phyloP scores from a whole-genome alignment of 2,329 filamentous ascomycete species.

The Purpureocillium takamizusanense region DNA sequence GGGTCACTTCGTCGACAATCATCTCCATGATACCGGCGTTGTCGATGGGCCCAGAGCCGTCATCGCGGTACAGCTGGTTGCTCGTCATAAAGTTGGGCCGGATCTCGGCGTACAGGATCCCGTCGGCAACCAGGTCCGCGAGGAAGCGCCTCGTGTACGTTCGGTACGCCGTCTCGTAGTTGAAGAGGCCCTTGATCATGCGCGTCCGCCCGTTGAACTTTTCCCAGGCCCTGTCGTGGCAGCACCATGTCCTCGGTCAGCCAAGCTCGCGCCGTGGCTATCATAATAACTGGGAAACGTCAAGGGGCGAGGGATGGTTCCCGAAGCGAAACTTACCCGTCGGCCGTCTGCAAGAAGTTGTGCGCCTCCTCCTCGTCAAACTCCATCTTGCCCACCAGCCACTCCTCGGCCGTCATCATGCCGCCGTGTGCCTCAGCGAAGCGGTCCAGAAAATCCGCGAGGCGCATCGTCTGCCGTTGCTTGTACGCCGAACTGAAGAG shows the following conservation, averaged over 20 bases:
- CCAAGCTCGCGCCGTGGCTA: no score
- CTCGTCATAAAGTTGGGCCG: constrained; percentile 58
- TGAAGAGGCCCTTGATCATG: constrained; percentile 65
- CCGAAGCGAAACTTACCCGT: constrained; percentile 34
- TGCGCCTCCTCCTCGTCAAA: constrained; percentile 54
- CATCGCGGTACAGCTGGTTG: constrained; percentile 51
- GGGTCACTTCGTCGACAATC: constrained; percentile 44
- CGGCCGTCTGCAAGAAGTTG: constrained; percentile 35
- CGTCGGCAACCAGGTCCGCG: constrained; percentile 52
- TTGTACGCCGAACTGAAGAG: constrained; percentile 43
- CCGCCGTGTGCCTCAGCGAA: constrained; percentile 18
- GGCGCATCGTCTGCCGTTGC: constrained; percentile 33
- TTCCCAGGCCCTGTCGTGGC: constrained; percentile 38
- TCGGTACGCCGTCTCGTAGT: constrained; percentile 54
- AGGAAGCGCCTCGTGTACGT: constrained; percentile 52
- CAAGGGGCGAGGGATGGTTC: neutral
- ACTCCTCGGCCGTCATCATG: constrained; percentile 29
- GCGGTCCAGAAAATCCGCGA: constrained; percentile 28
- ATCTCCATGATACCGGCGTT: constrained; percentile 53
- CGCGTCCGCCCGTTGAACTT: constrained; percentile 61
- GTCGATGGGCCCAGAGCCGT: constrained; percentile 41
- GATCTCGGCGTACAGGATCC: constrained; percentile 64
- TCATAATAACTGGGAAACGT: neutral
- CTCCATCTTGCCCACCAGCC: constrained; percentile 54
- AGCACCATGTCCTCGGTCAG: neutral